These are phyloP conservation scores for Rutstroemia sydowiana DNA, from an alignment of 2,329 filamentous ascomycete genomes.

Conservation along the genomic window DNA sequence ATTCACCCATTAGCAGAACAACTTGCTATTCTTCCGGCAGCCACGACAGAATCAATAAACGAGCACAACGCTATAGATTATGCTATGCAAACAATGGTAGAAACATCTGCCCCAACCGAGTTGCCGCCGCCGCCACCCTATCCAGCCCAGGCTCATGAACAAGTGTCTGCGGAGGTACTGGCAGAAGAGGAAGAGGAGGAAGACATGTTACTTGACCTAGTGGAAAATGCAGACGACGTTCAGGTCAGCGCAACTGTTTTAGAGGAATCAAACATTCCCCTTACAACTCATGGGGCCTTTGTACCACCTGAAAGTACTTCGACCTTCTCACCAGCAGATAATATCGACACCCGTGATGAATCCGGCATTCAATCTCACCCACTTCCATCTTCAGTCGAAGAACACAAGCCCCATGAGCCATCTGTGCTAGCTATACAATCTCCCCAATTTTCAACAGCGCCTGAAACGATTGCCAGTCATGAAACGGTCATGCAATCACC, in stretches of 20 bases:
- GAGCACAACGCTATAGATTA: conserved; percentile 13
- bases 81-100: conserved; percentile 15
- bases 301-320: too few relatives aligned
- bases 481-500: too few relatives aligned
- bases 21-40: neutral
- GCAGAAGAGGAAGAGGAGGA: conserved; percentile 24
- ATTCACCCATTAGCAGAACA: neutral
- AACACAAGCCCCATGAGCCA: neutral
- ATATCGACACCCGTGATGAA: neutral
- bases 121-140: conserved; percentile 19
- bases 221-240: conserved; percentile 16
- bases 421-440: too few relatives aligned
- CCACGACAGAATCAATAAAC: neutral
- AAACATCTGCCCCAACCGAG: conserved; percentile 9
- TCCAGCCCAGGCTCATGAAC: conserved; percentile 13
- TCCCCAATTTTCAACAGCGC: too few relatives aligned
- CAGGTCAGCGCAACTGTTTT: conserved; percentile 4
- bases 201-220: conserved; percentile 24
- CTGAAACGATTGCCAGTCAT: too few relatives aligned
- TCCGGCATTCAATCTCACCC: neutral
- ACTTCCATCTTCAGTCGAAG: neutral
- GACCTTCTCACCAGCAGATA: neutral
- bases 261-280: neutral
- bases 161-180: conserved; percentile 10
- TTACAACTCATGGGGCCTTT: too few relatives aligned